Evolutionary conservation across 2,329 filamentous ascomycete species (phyloP).

Genomic region (Phaeoacremonium minimum): DNA sequence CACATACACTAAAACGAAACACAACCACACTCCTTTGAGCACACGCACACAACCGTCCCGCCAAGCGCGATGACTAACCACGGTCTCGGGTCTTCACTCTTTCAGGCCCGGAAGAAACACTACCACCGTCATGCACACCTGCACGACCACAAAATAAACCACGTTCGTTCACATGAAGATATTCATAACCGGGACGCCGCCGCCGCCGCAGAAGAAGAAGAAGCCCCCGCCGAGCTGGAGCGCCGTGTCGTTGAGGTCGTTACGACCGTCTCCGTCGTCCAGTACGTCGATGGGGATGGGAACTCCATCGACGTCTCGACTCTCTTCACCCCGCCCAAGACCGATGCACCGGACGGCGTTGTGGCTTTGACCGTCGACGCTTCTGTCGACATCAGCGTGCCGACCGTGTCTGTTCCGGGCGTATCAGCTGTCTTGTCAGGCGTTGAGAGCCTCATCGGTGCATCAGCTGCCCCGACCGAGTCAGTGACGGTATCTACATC

Average conservation of each 20-base stretch:
- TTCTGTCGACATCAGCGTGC: no score
- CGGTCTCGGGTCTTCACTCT: slow-evolving; percentile 41
- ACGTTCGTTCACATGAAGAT: slow-evolving; percentile 20
- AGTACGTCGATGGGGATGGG: slow-evolving; percentile 45
- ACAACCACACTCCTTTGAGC: background rate
- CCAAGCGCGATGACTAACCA: slow-evolving; percentile 40
- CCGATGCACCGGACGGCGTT: slow-evolving; percentile 28
- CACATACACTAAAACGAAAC: no score
- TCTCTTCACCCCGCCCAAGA: slow-evolving; percentile 29
- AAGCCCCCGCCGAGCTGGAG: slow-evolving; percentile 12
- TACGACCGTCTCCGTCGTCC: slow-evolving; percentile 51
- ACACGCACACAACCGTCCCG: slow-evolving; percentile 21
- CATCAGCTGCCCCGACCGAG: background rate
- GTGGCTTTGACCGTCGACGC: slow-evolving; percentile 28
- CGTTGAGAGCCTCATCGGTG: no score
- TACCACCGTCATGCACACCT: slow-evolving; percentile 22
- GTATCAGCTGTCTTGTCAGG: no score
- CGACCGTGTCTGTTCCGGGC: no score
- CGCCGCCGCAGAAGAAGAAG: slow-evolving; percentile 10
- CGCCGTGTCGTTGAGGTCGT: slow-evolving; percentile 38
- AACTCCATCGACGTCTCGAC: slow-evolving; percentile 39
- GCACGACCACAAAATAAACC: slow-evolving; percentile 14
- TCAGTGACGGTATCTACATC: background rate
- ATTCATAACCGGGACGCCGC: slow-evolving; percentile 20
- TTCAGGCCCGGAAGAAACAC: slow-evolving; percentile 35